Conservation (phyloP, 371 early-diverging fungal genomes). For the Mortierella sp. region DNA sequence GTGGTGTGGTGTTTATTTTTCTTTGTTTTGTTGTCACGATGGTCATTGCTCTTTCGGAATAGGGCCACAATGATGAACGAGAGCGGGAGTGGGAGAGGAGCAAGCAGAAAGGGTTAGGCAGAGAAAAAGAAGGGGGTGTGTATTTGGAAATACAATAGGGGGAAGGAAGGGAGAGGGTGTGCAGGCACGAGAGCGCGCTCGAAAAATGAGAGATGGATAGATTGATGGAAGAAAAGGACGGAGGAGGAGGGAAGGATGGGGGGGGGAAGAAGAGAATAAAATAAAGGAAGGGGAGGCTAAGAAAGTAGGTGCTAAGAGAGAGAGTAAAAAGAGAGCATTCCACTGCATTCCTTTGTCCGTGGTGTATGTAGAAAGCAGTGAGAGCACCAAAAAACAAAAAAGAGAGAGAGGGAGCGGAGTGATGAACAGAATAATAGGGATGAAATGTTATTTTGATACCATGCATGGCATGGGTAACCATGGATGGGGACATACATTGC, state of each 20-base stretch:
- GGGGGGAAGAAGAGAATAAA: not conserved
- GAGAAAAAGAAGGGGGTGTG: constrained; percentile 1
- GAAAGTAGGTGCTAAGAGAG: too few relatives aligned
- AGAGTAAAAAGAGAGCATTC: not conserved
- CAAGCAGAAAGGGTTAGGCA: too few relatives aligned
- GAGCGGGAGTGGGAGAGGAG: not conserved
- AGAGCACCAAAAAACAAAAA: too few relatives aligned
- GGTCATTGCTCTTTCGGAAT: not conserved
- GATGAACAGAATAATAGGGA: too few relatives aligned
- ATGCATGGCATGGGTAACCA: too few relatives aligned
- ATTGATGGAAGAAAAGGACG: not conserved
- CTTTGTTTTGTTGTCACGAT: constrained; percentile 3
- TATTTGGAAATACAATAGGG: not conserved
- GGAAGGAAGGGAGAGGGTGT: not conserved
- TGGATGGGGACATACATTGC: not conserved
- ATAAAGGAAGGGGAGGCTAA: too few relatives aligned
- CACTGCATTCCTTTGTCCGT: not conserved
- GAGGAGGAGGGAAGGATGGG: not conserved
- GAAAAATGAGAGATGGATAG: not conserved
- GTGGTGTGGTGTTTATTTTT: too few relatives aligned
- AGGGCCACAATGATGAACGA: not conserved
- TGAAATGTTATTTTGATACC: too few relatives aligned
- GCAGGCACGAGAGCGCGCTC: not conserved
- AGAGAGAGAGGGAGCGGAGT: not conserved
- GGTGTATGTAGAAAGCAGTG: not conserved